Evolutionary conservation across 495 filamentous ascomycete genomes (phyloP), one percentile per base, ranked within the genome.

Genomic region (Tuber calosporum): DNA sequence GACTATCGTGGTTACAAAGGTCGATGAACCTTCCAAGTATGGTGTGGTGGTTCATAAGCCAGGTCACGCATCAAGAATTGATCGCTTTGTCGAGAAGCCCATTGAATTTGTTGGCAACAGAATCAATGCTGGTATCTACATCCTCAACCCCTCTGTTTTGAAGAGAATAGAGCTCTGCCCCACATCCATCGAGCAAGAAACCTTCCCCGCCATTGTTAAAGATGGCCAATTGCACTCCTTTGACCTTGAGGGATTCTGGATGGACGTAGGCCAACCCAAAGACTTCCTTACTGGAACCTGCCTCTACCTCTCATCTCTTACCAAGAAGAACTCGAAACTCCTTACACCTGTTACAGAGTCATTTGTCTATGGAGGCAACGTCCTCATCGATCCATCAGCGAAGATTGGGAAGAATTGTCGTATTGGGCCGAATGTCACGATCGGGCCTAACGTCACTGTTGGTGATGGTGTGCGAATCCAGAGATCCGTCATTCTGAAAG

Each of bases 51-150:
- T 99, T 34, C 95, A 99, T 89, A 96, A 97, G 86, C 94, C 93
- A 70, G 90, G 89, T 85, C 93, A 97, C 83, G 84, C 93, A 42
- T 91, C 93, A 22, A 90, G 92, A 79, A 98, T 99, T 83, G 95
- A 99, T 85, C 92, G 95, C 75, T 99, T 99, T 85, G 95, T 99
- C 73, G 95, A 99, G 87, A 99, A 99, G 86, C 95, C 95, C 58
- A 93, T 98, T 79, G 92, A 99, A 83, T 99, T 97, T 84, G 95
- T 99, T 70, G 95, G 95, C 79, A 99, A 99, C 86, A 92, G 95
- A 72, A 99, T 99, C 88, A 99, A 99, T 80, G 95, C 95, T 78
- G 95, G 95, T 85, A 92, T 99, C 83, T 99, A 99, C 87, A 97
- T 99, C 82, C 87, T 99, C 81, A 99, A 97, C 86, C 92, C 94